phyloP scores from a whole-genome alignment of 192 early-diverging fungal genomes.

The Physocladia obscura region DNA sequence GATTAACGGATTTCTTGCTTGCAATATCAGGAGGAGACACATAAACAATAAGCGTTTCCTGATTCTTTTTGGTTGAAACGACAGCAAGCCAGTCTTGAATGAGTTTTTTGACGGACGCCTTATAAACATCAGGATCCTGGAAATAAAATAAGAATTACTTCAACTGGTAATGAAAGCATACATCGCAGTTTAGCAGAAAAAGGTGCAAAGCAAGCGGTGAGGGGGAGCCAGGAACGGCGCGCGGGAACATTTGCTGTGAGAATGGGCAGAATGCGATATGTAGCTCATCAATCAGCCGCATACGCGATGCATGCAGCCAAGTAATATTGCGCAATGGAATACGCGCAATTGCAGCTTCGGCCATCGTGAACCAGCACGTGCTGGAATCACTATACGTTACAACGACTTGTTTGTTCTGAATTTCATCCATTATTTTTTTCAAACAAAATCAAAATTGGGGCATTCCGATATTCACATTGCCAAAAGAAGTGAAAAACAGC shows the following conservation, averaged over 20 bases:
- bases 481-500: too few species aligned
- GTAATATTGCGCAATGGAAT: conserved; percentile 14
- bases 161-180: conserved; percentile 27
- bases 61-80: conserved; percentile 73
- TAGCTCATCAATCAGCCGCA: conserved; percentile 34
- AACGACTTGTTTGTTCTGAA: too few species aligned
- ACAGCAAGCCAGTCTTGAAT: conserved; percentile 79
- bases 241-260: conserved; percentile 49
- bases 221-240: conserved; percentile 35
- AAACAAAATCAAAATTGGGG: too few species aligned
- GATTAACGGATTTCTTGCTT: conserved; percentile 20
- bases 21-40: conserved; percentile 29
- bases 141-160: background rate
- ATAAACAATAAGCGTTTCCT: conserved; percentile 77
- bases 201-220: conserved; percentile 73
- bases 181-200: conserved; percentile 78
- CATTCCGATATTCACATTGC: too few species aligned
- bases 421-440: too few species aligned
- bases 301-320: conserved; percentile 16
- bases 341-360: conserved; percentile 39
- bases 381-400: background rate
- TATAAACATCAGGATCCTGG: conserved; percentile 81
- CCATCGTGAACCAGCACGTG: conserved; percentile 34
- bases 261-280: conserved; percentile 46
- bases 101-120: conserved; percentile 57